Conservation (phyloP, 129 eudicot genomes). For the Flaveria linearis region DNA sequence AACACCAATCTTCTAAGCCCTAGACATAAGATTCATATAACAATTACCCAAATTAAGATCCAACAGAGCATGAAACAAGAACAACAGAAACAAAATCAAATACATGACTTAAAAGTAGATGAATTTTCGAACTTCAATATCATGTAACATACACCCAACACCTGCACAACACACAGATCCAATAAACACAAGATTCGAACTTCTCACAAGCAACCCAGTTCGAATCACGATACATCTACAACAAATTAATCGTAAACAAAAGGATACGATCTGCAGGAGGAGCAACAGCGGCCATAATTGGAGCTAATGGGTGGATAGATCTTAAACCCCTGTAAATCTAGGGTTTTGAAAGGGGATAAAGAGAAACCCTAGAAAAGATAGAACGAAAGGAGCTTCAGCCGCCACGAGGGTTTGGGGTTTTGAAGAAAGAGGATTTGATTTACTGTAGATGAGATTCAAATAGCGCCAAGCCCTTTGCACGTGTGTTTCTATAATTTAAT, state of each 20-base stretch:
- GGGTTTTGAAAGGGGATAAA: constrained; percentile 20
- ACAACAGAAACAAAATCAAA: too few relatives aligned
- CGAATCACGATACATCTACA: constrained; percentile 4
- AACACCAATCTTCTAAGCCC: neutral
- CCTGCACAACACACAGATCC: constrained; percentile 21
- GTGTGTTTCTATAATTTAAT: too few relatives aligned
- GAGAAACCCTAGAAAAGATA: neutral
- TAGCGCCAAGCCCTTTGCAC: constrained; percentile 39
- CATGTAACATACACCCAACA: neutral
- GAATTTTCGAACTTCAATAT: constrained; percentile 20
- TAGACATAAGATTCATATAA: neutral
- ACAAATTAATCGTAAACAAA: constrained; percentile 8
- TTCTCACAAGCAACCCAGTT: neutral
- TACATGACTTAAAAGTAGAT: neutral
- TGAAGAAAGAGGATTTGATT: constrained; percentile 48
- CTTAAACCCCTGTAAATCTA: constrained; percentile 4
- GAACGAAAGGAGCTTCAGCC: constrained; percentile 22
- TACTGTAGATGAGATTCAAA: constrained; percentile 47
- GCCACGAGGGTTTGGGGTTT: constrained; percentile 56
- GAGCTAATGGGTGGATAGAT: constrained; percentile 41
- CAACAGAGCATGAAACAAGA: neutral
- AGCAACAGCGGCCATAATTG: constrained; percentile 67
- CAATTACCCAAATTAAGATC: constrained; percentile 11
- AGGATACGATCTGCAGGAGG: constrained; percentile 81
- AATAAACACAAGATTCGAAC: constrained; percentile 9